Conservation (phyloP, 2,329 filamentous ascomycete species). For the Albifimbria verrucaria region DNA sequence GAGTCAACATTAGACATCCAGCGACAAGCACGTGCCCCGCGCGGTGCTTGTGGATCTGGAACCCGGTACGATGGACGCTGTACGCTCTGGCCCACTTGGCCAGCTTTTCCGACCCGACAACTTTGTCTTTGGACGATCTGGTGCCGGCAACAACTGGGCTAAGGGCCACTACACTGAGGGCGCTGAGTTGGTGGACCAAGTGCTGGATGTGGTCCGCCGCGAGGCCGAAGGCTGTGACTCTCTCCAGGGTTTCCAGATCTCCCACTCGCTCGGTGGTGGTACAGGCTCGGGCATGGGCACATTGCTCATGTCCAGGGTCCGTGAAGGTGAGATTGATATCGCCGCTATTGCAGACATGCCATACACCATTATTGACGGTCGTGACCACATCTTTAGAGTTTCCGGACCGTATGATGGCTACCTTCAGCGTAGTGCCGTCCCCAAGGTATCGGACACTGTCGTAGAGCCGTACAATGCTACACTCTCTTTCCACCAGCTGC, state of each 20-base stretch:
- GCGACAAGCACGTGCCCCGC: conserved; percentile 99
- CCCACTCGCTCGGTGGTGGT: conserved; percentile 99
- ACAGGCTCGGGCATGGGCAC: conserved; percentile 99
- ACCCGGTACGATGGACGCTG: conserved; percentile 99
- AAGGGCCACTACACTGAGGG: conserved; percentile 99
- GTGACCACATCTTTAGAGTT: no score
- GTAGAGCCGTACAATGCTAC: conserved; percentile 99
- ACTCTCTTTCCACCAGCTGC: conserved; percentile 96
- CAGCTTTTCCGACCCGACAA: conserved; percentile 99
- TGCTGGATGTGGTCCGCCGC: conserved; percentile 96
- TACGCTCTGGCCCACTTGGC: conserved; percentile 95
- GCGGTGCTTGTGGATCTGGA: conserved; percentile 99
- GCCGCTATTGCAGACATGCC: no score
- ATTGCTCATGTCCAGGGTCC: conserved; percentile 99
- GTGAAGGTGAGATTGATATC: no score
- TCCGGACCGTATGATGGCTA: conserved; percentile 99
- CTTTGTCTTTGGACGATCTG: conserved; percentile 99
- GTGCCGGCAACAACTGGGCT: conserved; percentile 99
- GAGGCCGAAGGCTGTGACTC: conserved; percentile 99
- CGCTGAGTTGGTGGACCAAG: conserved; percentile 97
- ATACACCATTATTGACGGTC: no score
- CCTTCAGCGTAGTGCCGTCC: conserved; percentile 97
- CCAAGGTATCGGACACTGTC: conserved; percentile 99
- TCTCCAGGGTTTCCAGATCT: conserved; percentile 99
- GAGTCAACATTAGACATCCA: conserved; percentile 65